Conservation (phyloP, 1,139 yeast genomes). For the Kodamaea plutei region DNA sequence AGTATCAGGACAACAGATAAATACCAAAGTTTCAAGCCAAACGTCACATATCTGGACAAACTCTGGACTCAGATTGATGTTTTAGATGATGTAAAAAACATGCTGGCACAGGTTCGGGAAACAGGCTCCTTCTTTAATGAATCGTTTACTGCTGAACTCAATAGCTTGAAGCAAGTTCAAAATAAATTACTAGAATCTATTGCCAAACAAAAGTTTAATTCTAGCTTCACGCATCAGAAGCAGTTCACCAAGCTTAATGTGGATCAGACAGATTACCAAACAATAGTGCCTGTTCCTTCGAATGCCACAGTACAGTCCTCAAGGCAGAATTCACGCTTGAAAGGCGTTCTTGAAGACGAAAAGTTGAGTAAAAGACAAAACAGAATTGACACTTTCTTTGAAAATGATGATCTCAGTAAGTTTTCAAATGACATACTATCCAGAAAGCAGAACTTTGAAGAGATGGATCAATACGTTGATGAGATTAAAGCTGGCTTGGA, state of each 20-base stretch:
- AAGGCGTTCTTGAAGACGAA: slow-evolving; percentile 5
- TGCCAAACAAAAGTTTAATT: slow-evolving; percentile 34
- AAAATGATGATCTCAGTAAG: slow-evolving; percentile 11
- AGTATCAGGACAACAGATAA: slow-evolving; percentile 40
- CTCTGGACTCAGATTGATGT: slow-evolving; percentile 89
- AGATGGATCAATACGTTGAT: slow-evolving; percentile 33
- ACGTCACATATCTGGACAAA: slow-evolving; percentile 61
- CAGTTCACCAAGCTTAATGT: slow-evolving; percentile 9
- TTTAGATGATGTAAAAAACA: slow-evolving; percentile 69
- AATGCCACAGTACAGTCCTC: slow-evolving; percentile 1
- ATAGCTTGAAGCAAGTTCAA: slow-evolving; percentile 57
- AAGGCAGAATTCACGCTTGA: slow-evolving; percentile 1
- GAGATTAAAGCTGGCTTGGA: slow-evolving; percentile 32
- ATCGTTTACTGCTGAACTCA: slow-evolving; percentile 54
- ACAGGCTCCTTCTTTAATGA: slow-evolving; percentile 61
- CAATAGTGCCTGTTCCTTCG: slow-evolving; percentile 1
- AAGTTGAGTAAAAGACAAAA: slow-evolving; percentile 11
- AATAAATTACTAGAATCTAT: slow-evolving; percentile 55
- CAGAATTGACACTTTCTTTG: slow-evolving; percentile 19
- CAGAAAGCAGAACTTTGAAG: slow-evolving; percentile 36
- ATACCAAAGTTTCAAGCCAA: slow-evolving; percentile 46
- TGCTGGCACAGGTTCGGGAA: slow-evolving; percentile 53
- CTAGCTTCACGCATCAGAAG: slow-evolving; percentile 10
- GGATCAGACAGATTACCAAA: slow-evolving; percentile 1
- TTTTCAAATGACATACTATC: slow-evolving; percentile 12